Conservation (phyloP, 805 yeast species). For the Lipomyces japonicus region DNA sequence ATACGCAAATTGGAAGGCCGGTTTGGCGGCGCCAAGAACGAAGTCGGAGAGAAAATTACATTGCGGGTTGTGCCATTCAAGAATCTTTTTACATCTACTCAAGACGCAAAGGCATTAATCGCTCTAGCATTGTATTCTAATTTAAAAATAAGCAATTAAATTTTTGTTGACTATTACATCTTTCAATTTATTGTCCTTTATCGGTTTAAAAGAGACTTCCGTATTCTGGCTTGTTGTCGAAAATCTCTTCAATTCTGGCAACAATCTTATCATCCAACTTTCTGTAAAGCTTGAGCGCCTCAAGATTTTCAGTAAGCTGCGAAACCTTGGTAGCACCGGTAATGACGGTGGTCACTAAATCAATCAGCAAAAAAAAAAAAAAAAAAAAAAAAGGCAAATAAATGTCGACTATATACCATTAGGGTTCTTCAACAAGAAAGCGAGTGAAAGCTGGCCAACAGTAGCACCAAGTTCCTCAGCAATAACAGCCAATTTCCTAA, state of each 20-base stretch:
- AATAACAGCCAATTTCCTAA: constrained; percentile 29
- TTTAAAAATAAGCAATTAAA: background rate
- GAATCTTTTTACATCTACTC: constrained; percentile 16
- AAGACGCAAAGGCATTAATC: constrained; percentile 18
- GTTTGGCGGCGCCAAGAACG: constrained; percentile 21
- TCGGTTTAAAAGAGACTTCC: constrained; percentile 7
- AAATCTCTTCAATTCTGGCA: constrained; percentile 33
- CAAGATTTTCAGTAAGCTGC: constrained; percentile 34
- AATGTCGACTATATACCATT: constrained; percentile 20
- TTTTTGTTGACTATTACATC: background rate
- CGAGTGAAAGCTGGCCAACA: constrained; percentile 36
- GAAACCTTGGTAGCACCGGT: constrained; percentile 35
- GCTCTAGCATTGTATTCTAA: constrained; percentile 12
- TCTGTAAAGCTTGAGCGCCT: constrained; percentile 34
- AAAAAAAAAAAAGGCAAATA: background rate
- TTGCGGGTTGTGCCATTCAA: constrained; percentile 10
- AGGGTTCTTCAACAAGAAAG: constrained; percentile 35
- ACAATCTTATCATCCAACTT: constrained; percentile 33
- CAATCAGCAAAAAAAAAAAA: background rate
- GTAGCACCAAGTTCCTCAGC: constrained; percentile 34
- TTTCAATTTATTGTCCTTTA: background rate
- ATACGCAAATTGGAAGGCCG: constrained; percentile 13
- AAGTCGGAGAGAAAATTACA: constrained; percentile 19
- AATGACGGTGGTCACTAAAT: constrained; percentile 33
- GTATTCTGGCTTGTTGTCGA: constrained; percentile 33